Base-by-base conservation (phyloP, 2,329 filamentous ascomycete genomes). In the Monilinia aucupariae region DNA sequence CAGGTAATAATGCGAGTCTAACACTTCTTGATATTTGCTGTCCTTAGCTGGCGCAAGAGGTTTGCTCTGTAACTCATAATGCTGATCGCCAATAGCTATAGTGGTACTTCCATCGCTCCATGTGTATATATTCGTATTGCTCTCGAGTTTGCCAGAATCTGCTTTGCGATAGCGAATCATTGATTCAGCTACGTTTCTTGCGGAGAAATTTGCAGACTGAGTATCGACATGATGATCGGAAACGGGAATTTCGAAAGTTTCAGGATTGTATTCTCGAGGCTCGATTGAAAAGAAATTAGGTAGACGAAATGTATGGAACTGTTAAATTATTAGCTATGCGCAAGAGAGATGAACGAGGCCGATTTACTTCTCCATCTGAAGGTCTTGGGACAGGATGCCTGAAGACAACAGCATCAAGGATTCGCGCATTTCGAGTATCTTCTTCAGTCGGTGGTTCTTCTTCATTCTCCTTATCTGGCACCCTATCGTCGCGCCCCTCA, bases 71-170 rank as follows among this genome's bases (percentile, higher is more conserved):
- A 92, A 81, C 71, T 91, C 88, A 78, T 88, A 92, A 71, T 92
- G 89, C 67, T 87, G 85, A 64, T 85, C 85, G 17, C 89, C 90
- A 30, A 92, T 80, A n/a, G 88, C 84, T 30, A 93, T 78, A 13
- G 89, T 92, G 20, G 90, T 78, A 4, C 87, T 91, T 34, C 90
- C 90, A 71, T 93, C 90, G 65, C 86, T 91, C 90, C 90, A 93
- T 68, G 84, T 83, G 71, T 90, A 84, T 37, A 93, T 78, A 66
- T 87, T 83, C 2, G 90, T 84, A 72, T 93, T 93, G 71, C 89
- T 92, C 72, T 89, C 84, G 15, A 92, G 79, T 65, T 85, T 78
- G 55, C 82, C 81, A 1, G 81, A 81, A 12, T 85, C 80, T 64
- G 90, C 86, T 70, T 82, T 84, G 61, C 87, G 85, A 76, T 87